Evolutionary conservation across 129 eudicot species (phyloP), one percentile per base, ranked within the genome.

Genomic region (Flaveria ramosissima): DNA sequence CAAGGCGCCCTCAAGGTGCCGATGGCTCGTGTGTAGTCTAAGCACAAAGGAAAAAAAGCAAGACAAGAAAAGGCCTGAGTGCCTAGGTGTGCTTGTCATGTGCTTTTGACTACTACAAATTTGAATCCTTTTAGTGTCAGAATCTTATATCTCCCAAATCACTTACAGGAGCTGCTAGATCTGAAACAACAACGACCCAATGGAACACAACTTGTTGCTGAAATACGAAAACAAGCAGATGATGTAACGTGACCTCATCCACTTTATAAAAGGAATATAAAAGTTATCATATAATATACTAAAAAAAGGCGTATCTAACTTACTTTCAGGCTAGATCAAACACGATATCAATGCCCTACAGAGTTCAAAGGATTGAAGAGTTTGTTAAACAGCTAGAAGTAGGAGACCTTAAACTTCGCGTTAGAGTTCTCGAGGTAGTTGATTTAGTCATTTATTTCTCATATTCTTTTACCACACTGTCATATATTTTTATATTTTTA

Each of bases 401-500:
- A n/a, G 99, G 99, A 73, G 99, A 94, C 71, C 14, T 94, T 32
- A 94, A 94, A 85, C 97, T 94, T 42, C 92, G 97, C 66, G 99
- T 94, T 64, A 80, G 97, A 64, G 99, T 94, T 78, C 90, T 94
- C 12, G 99, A 94, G 98, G 98, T 94, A 78, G 46, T 17, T 56
- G 14, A 62, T 48, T 10, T 55, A 24, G 36, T 56, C 67, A 46
- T n/a, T 16, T 46, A 20, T 17, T 53, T 53, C 43, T 45, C 51
- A 41, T 63, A 14, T 30, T 15, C 15, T 63, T 63, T n/a, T 7
- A 32, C 45, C 66, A 11, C 30, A 24, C 6, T 4, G 8, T 16
- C 4, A 4, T 0, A 12, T 13, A 12, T 52, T 9, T 39, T 17
- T 42, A 6, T 72, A 23, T 55, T 20, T 32, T 41, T 3, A 0